These are phyloP conservation scores for Vigna trinervia DNA, from an alignment of 306 rosid genomes.

Conservation along the genomic window DNA sequence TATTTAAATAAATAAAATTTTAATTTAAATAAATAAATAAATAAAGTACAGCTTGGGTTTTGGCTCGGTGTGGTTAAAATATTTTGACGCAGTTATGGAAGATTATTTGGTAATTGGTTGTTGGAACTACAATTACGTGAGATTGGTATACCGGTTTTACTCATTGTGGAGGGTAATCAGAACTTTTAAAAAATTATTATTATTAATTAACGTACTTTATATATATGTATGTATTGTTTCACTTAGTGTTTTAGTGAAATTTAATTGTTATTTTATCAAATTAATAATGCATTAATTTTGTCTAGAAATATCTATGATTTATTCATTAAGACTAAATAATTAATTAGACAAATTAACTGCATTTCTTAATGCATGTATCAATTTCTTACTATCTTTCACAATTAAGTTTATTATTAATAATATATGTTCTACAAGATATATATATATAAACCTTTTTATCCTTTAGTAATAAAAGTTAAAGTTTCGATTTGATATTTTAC, in stretches of 20 bases:
- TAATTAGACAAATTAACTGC: no score
- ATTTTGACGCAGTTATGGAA: constrained; percentile 12
- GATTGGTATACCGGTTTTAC: background rate
- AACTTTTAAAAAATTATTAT: background rate
- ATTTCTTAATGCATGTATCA: no score
- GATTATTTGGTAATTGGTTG: constrained; percentile 21
- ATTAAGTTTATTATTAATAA: background rate
- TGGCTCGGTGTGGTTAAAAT: background rate
- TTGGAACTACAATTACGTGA: background rate
- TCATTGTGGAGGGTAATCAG: background rate
- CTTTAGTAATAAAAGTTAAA: no score
- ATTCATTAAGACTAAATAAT: no score
- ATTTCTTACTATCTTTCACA: background rate
- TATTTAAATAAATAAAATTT: background rate
- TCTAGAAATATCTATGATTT: no score
- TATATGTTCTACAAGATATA: background rate
- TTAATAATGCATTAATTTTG: no score
- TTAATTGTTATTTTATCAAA: no score
- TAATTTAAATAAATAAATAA: background rate
- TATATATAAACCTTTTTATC: no score
- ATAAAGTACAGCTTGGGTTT: background rate
- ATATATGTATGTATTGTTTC: no score
- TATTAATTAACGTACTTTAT: no score
- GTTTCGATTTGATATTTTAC: background rate
- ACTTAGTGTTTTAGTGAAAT: no score